Evolutionary conservation across 2,329 filamentous ascomycete genomes (phyloP).

Genomic region (Knufia petricola): DNA sequence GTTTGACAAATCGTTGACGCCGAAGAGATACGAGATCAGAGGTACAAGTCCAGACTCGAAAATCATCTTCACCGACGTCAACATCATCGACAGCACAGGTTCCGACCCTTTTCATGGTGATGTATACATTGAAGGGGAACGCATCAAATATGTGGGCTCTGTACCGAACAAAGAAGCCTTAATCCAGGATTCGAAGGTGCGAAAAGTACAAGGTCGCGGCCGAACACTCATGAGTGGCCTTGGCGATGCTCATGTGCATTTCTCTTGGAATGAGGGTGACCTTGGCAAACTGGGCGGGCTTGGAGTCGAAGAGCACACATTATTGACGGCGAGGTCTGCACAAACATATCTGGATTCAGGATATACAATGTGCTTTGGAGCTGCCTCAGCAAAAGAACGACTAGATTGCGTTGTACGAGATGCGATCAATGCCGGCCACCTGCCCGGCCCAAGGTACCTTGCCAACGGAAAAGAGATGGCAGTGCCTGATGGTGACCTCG

Average conservation of each 20-base stretch:
- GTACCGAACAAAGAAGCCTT: slow-evolving; percentile 27
- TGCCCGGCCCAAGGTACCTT: slow-evolving; percentile 40
- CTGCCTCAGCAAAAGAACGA: slow-evolving; percentile 38
- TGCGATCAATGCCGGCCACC: slow-evolving; percentile 40
- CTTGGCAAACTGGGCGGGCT: slow-evolving; percentile 35
- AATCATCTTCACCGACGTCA: slow-evolving; percentile 32
- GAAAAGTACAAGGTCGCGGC: slow-evolving; percentile 32
- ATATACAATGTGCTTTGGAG: slow-evolving; percentile 43
- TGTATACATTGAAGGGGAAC: slow-evolving; percentile 31
- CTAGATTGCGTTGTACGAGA: slow-evolving; percentile 41
- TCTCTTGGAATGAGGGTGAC: slow-evolving; percentile 41
- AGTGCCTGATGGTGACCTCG: slow-evolving; percentile 35
- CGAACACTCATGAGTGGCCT: slow-evolving; percentile 43
- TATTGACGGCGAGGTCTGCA: slow-evolving; percentile 36
- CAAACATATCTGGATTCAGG: slow-evolving; percentile 40
- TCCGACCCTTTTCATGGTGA: slow-evolving; percentile 31
- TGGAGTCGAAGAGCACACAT: slow-evolving; percentile 39
- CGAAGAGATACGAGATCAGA: slow-evolving; percentile 28
- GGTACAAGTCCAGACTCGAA: slow-evolving; percentile 28
- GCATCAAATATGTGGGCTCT: slow-evolving; percentile 28
- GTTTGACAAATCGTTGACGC: slow-evolving; percentile 27
- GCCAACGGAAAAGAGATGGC: slow-evolving; percentile 44
- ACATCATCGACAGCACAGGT: slow-evolving; percentile 34
- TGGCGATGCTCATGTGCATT: slow-evolving; percentile 41
- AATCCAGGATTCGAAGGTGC: slow-evolving; percentile 26